Conservation (phyloP, 2,329 filamentous ascomycete species). For the Fusarium duplospermum region DNA sequence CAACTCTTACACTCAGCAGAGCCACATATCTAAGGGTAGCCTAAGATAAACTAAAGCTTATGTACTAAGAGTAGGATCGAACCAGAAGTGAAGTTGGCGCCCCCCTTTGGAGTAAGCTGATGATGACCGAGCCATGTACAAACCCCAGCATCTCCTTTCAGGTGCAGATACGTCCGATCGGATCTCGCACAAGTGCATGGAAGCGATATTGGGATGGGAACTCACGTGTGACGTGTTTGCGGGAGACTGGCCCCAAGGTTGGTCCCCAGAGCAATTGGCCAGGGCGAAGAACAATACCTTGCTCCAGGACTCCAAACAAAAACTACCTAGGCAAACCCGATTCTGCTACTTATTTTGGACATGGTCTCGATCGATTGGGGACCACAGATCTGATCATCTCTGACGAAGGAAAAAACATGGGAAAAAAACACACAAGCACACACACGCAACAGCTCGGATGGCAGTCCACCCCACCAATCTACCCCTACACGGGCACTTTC, state of each 20-base stretch:
- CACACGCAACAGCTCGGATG: background rate
- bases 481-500: background rate
- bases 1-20: background rate
- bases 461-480: background rate
- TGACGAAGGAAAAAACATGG: slow-evolving; percentile 9
- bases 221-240: slow-evolving; percentile 34
- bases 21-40: background rate
- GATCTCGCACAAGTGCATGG: slow-evolving; percentile 7
- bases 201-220: slow-evolving; percentile 4
- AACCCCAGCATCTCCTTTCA: slow-evolving; percentile 4
- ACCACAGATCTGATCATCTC: slow-evolving; percentile 29
- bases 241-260: slow-evolving; percentile 9
- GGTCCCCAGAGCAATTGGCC: slow-evolving; percentile 20
- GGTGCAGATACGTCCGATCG: slow-evolving; percentile 1
- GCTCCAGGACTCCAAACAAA: background rate
- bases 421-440: background rate
- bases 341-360: slow-evolving; percentile 25
- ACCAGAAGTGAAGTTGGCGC: background rate
- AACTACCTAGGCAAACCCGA: background rate
- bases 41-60: background rate
- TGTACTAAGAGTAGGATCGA: too few relatives aligned
- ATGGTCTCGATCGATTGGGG: slow-evolving; percentile 29
- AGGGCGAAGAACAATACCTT: slow-evolving; percentile 4
- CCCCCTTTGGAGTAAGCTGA: background rate
- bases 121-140: background rate